phyloP scores from a whole-genome alignment of 805 yeast species.

The Lipomyces sp. region DNA sequence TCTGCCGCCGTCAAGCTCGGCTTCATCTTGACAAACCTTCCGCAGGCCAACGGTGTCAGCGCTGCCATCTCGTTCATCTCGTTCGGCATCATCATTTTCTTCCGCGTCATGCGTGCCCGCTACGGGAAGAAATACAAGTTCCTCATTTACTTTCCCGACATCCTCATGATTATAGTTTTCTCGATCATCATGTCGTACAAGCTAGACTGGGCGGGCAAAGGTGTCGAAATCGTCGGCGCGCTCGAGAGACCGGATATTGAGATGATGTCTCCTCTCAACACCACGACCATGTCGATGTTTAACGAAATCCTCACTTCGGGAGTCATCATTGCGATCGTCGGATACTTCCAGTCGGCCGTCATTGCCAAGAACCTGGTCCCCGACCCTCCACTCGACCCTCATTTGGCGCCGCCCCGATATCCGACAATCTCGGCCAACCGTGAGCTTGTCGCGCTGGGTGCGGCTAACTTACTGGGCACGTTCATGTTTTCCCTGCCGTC shows the following conservation, averaged over 20 bases:
- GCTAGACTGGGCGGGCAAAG: constrained; percentile 40
- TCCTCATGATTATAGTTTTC: constrained; percentile 65
- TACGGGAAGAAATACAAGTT: constrained; percentile 40
- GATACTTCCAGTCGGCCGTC: constrained; percentile 89
- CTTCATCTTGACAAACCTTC: constrained; percentile 53
- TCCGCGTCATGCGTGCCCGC: constrained; percentile 39
- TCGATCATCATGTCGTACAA: constrained; percentile 53
- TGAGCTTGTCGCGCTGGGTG: constrained; percentile 86
- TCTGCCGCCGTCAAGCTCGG: constrained; percentile 67
- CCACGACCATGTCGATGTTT: constrained; percentile 47
- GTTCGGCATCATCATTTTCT: constrained; percentile 45
- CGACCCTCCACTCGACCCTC: constrained; percentile 47
- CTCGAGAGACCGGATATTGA: constrained; percentile 52
- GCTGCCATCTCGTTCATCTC: constrained; percentile 55
- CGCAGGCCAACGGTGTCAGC: constrained; percentile 55
- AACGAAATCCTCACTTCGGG: constrained; percentile 62
- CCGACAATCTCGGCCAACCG: constrained; percentile 75
- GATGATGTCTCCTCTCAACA: constrained; percentile 58
- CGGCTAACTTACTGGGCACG: constrained; percentile 62
- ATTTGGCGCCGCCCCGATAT: constrained; percentile 24
- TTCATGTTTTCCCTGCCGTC: constrained; percentile 68
- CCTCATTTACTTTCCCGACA: constrained; percentile 77
- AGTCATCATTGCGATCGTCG: constrained; percentile 75
- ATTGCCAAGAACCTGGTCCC: constrained; percentile 86
- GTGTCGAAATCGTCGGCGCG: constrained; percentile 68